Base-by-base conservation (phyloP, 306 rosid species). In the Quercus parvula region DNA sequence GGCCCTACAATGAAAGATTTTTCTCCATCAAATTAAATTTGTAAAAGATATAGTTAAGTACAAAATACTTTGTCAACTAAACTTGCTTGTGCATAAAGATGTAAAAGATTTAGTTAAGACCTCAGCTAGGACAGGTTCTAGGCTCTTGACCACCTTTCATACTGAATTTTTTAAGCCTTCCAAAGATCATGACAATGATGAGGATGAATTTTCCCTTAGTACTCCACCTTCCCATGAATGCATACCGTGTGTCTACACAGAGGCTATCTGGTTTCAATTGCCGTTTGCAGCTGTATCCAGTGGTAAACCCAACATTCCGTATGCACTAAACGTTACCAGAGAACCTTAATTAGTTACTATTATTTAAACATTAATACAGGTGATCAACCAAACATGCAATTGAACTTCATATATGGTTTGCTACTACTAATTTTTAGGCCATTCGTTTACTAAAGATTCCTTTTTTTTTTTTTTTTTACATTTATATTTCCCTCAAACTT, bases 281-380 rank as follows among this genome's bases (percentile, higher is more conserved):
- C 78, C 91, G 79, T 62, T 78, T 30, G 44, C 94, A 92, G 55
- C 92, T 87, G 52, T 89, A 92, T 12, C 96, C 97, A 7, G 35
- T 87, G n/a, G 96, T 79, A 30, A 89, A 80, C 8, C 94, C 97
- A 58, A 90, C 97, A 58, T 94, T 94, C 25, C 97, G 73, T 89
- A 94, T 19, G 94, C 96, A 86, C 98, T 92, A 81, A 85, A 82
- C 9, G 28, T 8, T 15, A 76, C 19, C 24, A 64, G 5, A 30
- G 22, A 64, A 63, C 17, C 44, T 28, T 14, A 28, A 3, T 13
- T 13, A 24, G 5, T 22, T 61, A 46, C 2, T 9, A 8, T 33
- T 33, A 44, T 44, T 7, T 9, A 13, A 44, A 44, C 51, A 44
- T 44, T 44, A 44, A 44, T 44, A 44, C 12, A 44, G 15, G 52